These are phyloP conservation scores for Pichia deserticola DNA, from an alignment of 805 yeast species.

Conservation along the genomic window DNA sequence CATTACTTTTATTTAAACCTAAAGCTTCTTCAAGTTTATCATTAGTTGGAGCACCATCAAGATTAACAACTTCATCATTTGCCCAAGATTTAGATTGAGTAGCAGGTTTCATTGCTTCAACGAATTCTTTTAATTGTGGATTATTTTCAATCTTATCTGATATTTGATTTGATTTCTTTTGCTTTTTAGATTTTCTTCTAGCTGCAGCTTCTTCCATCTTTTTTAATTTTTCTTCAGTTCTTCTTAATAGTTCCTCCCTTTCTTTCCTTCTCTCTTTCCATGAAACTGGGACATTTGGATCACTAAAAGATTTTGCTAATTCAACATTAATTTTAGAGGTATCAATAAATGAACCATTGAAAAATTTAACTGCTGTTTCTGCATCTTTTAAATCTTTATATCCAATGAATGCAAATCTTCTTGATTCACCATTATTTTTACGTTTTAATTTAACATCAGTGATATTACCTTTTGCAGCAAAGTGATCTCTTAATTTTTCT, in stretches of 20 bases:
- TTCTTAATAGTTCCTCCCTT: slow-evolving; percentile 44
- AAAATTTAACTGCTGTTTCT: slow-evolving; percentile 64
- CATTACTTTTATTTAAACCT: slow-evolving; percentile 15
- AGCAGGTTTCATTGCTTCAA: slow-evolving; percentile 77
- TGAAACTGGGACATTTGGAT: slow-evolving; percentile 70
- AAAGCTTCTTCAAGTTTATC: slow-evolving; percentile 39
- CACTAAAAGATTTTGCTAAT: slow-evolving; percentile 78
- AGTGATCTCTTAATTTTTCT: slow-evolving; percentile 61
- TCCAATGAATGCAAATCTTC: slow-evolving; percentile 92
- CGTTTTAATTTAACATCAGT: slow-evolving; percentile 79
- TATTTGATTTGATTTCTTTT: slow-evolving; percentile 32
- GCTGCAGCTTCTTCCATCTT: slow-evolving; percentile 43
- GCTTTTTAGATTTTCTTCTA: slow-evolving; percentile 34
- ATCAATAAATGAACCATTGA: slow-evolving; percentile 72
- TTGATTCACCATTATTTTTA: slow-evolving; percentile 75
- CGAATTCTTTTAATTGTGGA: slow-evolving; percentile 68
- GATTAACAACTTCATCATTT: slow-evolving; percentile 47
- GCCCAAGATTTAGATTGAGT: slow-evolving; percentile 69
- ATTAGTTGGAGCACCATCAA: slow-evolving; percentile 38
- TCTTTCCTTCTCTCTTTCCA: slow-evolving; percentile 43
- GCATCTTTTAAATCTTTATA: slow-evolving; percentile 72
- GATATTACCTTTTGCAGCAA: slow-evolving; percentile 39
- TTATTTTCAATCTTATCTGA: slow-evolving; percentile 58
- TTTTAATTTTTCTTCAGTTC: slow-evolving; percentile 42
- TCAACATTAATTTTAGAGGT: slow-evolving; percentile 75